Evolutionary conservation across 441 rosid species (phyloP), one percentile per base, ranked within the genome.

Genomic region (Bruguiera hainesii): DNA sequence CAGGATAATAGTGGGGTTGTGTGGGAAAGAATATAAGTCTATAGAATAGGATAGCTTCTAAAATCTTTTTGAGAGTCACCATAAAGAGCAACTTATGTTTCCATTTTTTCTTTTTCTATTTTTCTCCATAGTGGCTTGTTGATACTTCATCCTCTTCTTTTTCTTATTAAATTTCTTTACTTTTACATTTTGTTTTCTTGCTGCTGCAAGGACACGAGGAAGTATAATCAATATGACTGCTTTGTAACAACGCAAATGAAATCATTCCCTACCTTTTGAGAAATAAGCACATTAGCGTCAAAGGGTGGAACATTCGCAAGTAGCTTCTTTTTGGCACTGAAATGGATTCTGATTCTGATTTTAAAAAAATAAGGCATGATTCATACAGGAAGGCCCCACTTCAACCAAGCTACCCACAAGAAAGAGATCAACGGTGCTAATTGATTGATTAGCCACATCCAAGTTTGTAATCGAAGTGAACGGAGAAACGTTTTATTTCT

Each of bases 161-260:
- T 20, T 25, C 28, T 11, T 15, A 68, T 26, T 56, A 25, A 19
- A 29, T 29, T 31, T 13, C 67, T 33, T 31, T 56, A 28, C 67
- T 29, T 49, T 67, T 58, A 31, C 61, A 20, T 19, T 65, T 76
- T 74, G 70, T 70, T 68, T 77, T 68, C 61, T 50, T 28, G 68
- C 76, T 25, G 58, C 57, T 79, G 75, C 57, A 73, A 66, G 51
- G 57, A 53, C 63, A 63, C 48, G 77, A 73, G 48, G 78, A 72
- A 60, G 57, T 53, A 70, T 31, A 37, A 79, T 74, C 74, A 60
- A 31, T 51, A 61, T 51, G 64, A 75, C 78, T 79, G 87, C 96
- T 87, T 84, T 76, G 68, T 57, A 62, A 11, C 76, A 77, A 87
- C 82, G 85, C 73, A 60, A 65, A 73, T 49, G 80, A 69, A 83